Evolutionary conservation across 768 basidiomycete species (phyloP).

Genomic region (Auricularia sp.): DNA sequence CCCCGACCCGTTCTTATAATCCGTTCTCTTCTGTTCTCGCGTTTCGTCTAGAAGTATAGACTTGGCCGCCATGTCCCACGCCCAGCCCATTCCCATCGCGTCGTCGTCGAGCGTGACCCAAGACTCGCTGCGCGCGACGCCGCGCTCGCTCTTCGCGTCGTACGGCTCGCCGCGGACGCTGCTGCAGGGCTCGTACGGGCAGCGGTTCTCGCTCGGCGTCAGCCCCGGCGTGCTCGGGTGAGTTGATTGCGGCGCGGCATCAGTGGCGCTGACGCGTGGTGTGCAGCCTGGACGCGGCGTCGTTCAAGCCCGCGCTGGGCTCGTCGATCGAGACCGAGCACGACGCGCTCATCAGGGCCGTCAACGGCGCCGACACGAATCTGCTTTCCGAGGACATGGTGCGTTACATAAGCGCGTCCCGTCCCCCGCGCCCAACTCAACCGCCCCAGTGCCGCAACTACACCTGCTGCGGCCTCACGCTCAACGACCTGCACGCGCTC

Average conservation of each 20-base stretch:
- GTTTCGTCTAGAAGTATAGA: background rate
- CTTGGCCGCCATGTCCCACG: background rate
- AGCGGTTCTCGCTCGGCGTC: background rate
- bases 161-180: background rate
- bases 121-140: background rate
- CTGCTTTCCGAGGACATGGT: slow-evolving; percentile 58
- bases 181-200: background rate
- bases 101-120: background rate
- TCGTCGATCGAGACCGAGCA: slow-evolving; percentile 54
- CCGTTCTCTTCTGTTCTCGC: background rate
- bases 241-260: background rate
- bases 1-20: background rate
- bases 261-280: background rate
- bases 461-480: slow-evolving; percentile 75
- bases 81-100: background rate
- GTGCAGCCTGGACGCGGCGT: background rate
- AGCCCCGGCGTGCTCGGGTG: background rate
- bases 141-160: background rate
- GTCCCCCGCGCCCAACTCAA: background rate
- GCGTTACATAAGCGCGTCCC: slow-evolving; percentile 19
- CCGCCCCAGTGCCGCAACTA: slow-evolving; percentile 65
- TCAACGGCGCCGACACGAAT: slow-evolving; percentile 44
- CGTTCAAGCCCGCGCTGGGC: background rate
- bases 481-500: slow-evolving; percentile 69
- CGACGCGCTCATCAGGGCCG: slow-evolving; percentile 50